Percentiles rank a stretch among this genome's conserved stretches.
These are phyloP conservation scores for Heliamphora exappendiculata DNA, from an alignment of 148 eudicot genomes.

Conservation along the genomic window DNA sequence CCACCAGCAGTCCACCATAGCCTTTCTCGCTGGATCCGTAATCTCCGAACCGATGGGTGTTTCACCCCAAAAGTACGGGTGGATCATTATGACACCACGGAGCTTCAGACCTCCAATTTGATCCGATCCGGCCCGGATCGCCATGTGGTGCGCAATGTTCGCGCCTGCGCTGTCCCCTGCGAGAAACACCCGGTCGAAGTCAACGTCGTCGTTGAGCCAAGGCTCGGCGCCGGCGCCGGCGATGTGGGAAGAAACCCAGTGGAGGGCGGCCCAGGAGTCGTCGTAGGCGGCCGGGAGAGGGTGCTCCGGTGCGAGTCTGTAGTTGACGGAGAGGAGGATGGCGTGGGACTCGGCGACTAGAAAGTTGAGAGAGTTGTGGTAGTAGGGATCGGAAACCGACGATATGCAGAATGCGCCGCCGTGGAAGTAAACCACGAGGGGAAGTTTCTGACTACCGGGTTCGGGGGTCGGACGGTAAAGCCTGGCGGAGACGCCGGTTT, in stretches of 20 bases:
- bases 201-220: constrained; percentile 28
- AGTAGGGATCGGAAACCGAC: constrained; percentile 29
- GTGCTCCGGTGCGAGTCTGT: constrained; percentile 45
- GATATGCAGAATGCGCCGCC: constrained; percentile 44
- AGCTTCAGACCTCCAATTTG: constrained; percentile 9
- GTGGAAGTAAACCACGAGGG: constrained; percentile 40
- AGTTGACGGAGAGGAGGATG: constrained; percentile 37
- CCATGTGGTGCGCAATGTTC: constrained; percentile 24
- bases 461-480: constrained; percentile 26
- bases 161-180: constrained; percentile 47
- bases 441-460: constrained; percentile 19
- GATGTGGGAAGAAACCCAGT: constrained; percentile 31
- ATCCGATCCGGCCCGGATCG: constrained; percentile 15
- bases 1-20: constrained; percentile 42
- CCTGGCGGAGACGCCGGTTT: constrained; percentile 32
- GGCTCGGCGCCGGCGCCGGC: constrained; percentile 18
- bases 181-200: constrained; percentile 21
- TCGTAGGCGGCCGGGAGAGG: constrained; percentile 52
- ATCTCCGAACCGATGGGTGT: constrained; percentile 30
- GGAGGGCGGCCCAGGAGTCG: constrained; percentile 46
- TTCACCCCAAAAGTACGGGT: constrained; percentile 40
- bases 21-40: constrained; percentile 21
- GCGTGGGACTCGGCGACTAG: constrained; percentile 24
- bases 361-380: constrained; percentile 40
- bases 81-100: constrained; percentile 23